Conservation (phyloP, 495 filamentous ascomycete species). For the Penicillium odoratum region DNA sequence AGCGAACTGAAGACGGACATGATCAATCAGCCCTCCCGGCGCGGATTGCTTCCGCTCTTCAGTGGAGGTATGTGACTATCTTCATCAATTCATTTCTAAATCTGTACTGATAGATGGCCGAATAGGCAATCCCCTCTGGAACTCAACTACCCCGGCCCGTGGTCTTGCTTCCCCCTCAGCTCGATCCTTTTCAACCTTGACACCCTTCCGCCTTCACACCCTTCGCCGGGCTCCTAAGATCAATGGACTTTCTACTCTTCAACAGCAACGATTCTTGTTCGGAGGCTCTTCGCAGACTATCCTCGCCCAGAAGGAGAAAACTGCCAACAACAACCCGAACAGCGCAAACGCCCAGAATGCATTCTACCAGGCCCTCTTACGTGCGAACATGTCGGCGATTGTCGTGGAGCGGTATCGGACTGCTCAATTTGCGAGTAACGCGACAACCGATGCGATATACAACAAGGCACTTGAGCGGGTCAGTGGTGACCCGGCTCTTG, state of each 20-base stretch:
- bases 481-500: slow-evolving; percentile 33
- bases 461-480: slow-evolving; percentile 69
- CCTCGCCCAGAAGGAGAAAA: slow-evolving; percentile 74
- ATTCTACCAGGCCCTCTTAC: slow-evolving; percentile 89
- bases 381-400: slow-evolving; percentile 89
- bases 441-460: slow-evolving; percentile 70
- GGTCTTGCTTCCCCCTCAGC: slow-evolving; percentile 19
- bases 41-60: slow-evolving; percentile 20
- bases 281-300: slow-evolving; percentile 57
- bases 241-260: slow-evolving; percentile 26
- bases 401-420: slow-evolving; percentile 85
- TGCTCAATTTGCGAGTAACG: slow-evolving; percentile 77
- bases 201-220: slow-evolving; percentile 28
- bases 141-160: slow-evolving; percentile 21
- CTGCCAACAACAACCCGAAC: slow-evolving; percentile 85
- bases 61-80: slow-evolving; percentile 16
- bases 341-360: slow-evolving; percentile 85
- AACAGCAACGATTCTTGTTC: slow-evolving; percentile 54
- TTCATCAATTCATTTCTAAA: not conserved
- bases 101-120: not conserved
- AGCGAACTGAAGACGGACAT: slow-evolving; percentile 26
- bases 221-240: slow-evolving; percentile 24
- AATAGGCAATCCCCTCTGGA: slow-evolving; percentile 24
- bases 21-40: slow-evolving; percentile 19
- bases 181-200: slow-evolving; percentile 41